Conservation (phyloP, 805 yeast species). For the Starmerella potacharoeniae region DNA sequence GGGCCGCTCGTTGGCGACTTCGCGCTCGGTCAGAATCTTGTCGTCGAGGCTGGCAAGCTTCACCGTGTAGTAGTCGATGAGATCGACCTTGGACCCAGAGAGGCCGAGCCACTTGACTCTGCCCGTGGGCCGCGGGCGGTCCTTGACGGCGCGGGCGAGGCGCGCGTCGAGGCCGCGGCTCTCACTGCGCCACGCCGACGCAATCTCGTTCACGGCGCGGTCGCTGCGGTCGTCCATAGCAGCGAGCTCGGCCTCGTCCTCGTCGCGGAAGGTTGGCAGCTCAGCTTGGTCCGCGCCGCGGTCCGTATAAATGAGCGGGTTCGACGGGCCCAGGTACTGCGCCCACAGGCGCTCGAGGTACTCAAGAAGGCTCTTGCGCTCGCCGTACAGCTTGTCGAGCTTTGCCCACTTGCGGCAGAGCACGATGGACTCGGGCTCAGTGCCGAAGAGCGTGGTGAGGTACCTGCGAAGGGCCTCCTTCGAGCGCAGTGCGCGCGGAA, state of each 20-base stretch:
- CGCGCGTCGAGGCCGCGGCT: neutral
- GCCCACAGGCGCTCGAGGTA: slow-evolving; percentile 65
- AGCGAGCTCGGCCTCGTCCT: neutral
- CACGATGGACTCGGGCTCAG: slow-evolving; percentile 63
- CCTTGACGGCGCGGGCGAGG: slow-evolving; percentile 7
- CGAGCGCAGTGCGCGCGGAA: slow-evolving; percentile 69
- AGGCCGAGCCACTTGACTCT: slow-evolving; percentile 50
- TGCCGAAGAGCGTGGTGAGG: slow-evolving; percentile 67
- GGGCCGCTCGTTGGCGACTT: slow-evolving; percentile 44
- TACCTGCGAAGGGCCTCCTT: slow-evolving; percentile 60
- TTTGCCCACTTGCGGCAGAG: slow-evolving; percentile 81
- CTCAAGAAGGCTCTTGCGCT: slow-evolving; percentile 43
- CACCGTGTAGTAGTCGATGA: slow-evolving; percentile 64
- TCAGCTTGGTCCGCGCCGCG: neutral
- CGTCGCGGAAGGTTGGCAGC: neutral
- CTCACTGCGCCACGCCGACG: neutral
- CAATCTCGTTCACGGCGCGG: neutral
- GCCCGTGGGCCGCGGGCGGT: slow-evolving; percentile 44
- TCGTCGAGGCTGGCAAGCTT: slow-evolving; percentile 59
- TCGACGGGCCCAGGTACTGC: slow-evolving; percentile 39
- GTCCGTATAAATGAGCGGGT: slow-evolving; percentile 20
- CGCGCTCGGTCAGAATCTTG: slow-evolving; percentile 54
- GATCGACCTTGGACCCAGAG: slow-evolving; percentile 63
- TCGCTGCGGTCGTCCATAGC: neutral
- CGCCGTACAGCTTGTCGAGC: slow-evolving; percentile 52